These are phyloP conservation scores for Pyricularia grisea DNA, from an alignment of 2,329 filamentous ascomycete genomes.

Conservation along the genomic window DNA sequence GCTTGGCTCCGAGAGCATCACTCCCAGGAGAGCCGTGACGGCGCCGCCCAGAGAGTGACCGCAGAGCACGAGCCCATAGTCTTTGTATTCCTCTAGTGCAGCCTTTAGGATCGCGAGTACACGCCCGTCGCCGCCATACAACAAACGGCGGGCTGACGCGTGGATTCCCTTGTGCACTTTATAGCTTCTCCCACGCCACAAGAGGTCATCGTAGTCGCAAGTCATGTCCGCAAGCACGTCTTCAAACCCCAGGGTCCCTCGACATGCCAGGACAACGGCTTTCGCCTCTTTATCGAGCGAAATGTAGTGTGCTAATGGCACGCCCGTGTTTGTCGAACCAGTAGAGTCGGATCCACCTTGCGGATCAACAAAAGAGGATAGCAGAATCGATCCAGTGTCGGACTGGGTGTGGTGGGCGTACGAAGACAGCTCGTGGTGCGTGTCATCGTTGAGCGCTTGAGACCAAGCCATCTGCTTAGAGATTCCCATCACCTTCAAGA, in stretches of 20 bases:
- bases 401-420: slow-evolving; percentile 55
- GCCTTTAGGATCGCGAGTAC: slow-evolving; percentile 58
- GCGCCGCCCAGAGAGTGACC: slow-evolving; percentile 62
- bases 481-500: slow-evolving; percentile 54
- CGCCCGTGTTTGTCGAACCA: slow-evolving; percentile 54
- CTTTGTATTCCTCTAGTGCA: slow-evolving; percentile 55
- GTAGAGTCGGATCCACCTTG: slow-evolving; percentile 57
- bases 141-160: slow-evolving; percentile 56
- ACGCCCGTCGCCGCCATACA: slow-evolving; percentile 58
- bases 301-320: slow-evolving; percentile 65
- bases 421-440: slow-evolving; percentile 51
- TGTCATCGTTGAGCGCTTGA: slow-evolving; percentile 27
- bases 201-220: slow-evolving; percentile 59
- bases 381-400: slow-evolving; percentile 46
- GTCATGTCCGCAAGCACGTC: slow-evolving; percentile 67
- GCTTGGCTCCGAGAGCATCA: slow-evolving; percentile 59
- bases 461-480: slow-evolving; percentile 35
- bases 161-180: slow-evolving; percentile 69
- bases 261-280: slow-evolving; percentile 62
- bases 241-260: slow-evolving; percentile 64
- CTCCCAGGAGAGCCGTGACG: slow-evolving; percentile 60
- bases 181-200: slow-evolving; percentile 54
- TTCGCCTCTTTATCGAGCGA: slow-evolving; percentile 63
- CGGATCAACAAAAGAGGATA: slow-evolving; percentile 63
- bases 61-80: slow-evolving; percentile 61